Percentiles rank a stretch among this genome's conserved stretches.
These are phyloP conservation scores for Microthlaspi erraticum DNA, from an alignment of 345 rosid genomes.

Conservation along the genomic window DNA sequence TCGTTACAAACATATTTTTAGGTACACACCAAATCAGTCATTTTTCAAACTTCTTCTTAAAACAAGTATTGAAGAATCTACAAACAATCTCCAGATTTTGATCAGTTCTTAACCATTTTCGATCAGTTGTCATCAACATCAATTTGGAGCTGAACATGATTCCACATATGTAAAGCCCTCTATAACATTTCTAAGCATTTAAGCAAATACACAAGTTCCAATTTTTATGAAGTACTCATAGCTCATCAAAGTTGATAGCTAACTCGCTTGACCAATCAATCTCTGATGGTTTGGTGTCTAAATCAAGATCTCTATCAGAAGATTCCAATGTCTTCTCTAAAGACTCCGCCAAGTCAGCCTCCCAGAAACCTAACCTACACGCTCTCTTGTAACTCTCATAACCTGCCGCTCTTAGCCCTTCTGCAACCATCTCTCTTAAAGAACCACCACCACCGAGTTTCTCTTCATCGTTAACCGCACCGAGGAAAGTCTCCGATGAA, in stretches of 20 bases:
- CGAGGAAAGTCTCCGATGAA: constrained; percentile 52
- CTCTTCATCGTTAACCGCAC: constrained; percentile 50
- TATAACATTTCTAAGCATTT: too few relatives aligned
- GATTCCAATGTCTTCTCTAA: constrained; percentile 58
- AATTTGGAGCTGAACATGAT: too few relatives aligned
- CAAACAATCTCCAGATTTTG: too few relatives aligned
- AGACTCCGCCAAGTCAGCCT: constrained; percentile 62
- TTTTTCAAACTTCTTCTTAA: too few relatives aligned
- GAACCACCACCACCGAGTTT: constrained; percentile 50
- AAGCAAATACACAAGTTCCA: too few relatives aligned
- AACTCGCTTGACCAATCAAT: constrained; percentile 58
- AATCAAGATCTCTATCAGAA: constrained; percentile 42
- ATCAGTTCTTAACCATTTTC: too few relatives aligned
- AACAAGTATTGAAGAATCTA: too few relatives aligned
- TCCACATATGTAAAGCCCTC: too few relatives aligned
- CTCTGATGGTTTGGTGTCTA: constrained; percentile 47
- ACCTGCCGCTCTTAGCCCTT: constrained; percentile 67
- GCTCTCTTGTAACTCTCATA: constrained; percentile 64
- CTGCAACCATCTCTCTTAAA: constrained; percentile 66
- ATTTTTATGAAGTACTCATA: constrained; percentile 45
- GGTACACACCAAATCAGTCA: too few relatives aligned
- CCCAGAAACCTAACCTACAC: constrained; percentile 75
- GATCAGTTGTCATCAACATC: too few relatives aligned
- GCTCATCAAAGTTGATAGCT: constrained; percentile 68
- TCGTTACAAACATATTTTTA: too few relatives aligned